Conservation (phyloP, 352 stramenopile genomes). For the Phytopythium ostracodes region DNA sequence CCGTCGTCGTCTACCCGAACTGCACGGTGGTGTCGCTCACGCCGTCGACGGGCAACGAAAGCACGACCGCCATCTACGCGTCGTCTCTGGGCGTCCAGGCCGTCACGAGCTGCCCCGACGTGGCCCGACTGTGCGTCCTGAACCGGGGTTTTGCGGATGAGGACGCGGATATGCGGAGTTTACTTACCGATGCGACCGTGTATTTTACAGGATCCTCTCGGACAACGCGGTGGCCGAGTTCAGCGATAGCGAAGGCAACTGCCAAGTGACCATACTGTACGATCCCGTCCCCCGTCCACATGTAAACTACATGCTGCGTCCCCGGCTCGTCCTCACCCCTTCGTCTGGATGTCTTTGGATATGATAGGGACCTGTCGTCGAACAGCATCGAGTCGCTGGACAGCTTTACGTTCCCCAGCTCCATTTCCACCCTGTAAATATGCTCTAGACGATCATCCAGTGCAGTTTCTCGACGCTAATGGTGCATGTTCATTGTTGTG, state of each 20-base stretch:
- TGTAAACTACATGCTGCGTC: background rate
- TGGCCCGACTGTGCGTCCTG: conserved; percentile 1
- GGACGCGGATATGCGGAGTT: background rate
- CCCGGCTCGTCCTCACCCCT: background rate
- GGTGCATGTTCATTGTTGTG: background rate
- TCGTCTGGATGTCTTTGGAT: background rate
- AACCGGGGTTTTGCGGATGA: background rate
- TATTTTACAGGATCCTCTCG: conserved; percentile 4
- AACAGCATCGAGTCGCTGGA: background rate
- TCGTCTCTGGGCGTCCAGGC: background rate
- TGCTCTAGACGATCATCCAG: background rate
- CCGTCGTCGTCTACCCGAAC: conserved; percentile 4
- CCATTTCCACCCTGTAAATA: background rate
- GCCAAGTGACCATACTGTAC: conserved; percentile 4
- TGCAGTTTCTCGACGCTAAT: background rate
- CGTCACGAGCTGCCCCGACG: conserved; percentile 3
- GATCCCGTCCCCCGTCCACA: background rate
- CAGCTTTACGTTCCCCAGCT: conserved; percentile 1
- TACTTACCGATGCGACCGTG: background rate
- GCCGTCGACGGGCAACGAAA: background rate
- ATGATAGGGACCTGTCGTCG: background rate
- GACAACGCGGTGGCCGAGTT: background rate
- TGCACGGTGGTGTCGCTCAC: conserved; percentile 5
- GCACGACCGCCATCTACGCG: background rate
- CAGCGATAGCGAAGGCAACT: background rate